Conservation (phyloP, 169 alveolate species). For the Babesia gibsoni region DNA sequence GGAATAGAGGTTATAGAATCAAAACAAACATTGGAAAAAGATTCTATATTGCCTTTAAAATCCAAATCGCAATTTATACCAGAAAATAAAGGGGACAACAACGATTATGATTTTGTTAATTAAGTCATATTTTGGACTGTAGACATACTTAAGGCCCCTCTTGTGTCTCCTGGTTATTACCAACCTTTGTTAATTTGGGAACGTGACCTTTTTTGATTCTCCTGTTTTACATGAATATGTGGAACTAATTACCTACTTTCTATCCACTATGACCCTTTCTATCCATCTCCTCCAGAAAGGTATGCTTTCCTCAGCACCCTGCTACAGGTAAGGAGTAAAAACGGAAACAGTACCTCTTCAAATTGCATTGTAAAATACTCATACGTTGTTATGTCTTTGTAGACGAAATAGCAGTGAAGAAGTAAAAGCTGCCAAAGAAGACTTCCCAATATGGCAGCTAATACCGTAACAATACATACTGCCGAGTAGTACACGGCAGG, state of each 20-base stretch:
- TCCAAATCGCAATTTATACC: constrained; percentile 62
- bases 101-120: constrained; percentile 14
- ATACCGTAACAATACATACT: constrained; percentile 19
- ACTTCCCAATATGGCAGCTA: constrained; percentile 27
- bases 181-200: constrained; percentile 12
- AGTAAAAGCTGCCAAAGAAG: constrained; percentile 64
- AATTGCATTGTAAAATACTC: constrained; percentile 65
- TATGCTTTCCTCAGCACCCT: constrained; percentile 24
- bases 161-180: not conserved
- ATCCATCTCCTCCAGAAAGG: constrained; percentile 24
- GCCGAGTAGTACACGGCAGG: constrained; percentile 41
- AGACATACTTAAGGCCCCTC: not conserved
- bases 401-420: constrained; percentile 62
- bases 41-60: constrained; percentile 50
- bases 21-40: constrained; percentile 19
- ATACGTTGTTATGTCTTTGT: constrained; percentile 67
- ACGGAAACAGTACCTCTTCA: constrained; percentile 14
- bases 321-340: no score
- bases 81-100: constrained; percentile 23
- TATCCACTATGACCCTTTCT: constrained; percentile 9
- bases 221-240: not conserved
- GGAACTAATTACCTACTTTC: not conserved
- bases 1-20: constrained; percentile 68
- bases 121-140: not conserved
- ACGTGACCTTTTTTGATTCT: constrained; percentile 15